These are phyloP conservation scores for Alopecurus myosuroides DNA, from an alignment of 176 grass and related monocot species.

Conservation along the genomic window DNA sequence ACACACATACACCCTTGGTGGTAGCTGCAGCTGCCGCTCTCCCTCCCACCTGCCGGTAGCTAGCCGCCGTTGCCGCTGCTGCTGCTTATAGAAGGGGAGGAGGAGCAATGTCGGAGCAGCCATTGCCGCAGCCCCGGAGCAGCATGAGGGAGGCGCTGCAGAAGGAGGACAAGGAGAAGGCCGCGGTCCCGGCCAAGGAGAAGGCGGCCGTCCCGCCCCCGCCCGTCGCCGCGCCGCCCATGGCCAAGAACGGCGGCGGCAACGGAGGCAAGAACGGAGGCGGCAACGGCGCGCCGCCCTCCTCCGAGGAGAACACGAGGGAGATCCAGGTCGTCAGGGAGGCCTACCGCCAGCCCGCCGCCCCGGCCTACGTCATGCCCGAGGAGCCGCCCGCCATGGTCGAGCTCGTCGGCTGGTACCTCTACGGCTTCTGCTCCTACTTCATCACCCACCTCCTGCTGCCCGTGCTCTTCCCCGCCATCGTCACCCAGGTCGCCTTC, in stretches of 20 bases:
- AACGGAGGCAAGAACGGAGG: conserved; percentile 15
- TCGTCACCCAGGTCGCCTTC: conserved; percentile 75
- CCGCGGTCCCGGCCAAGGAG: conserved; percentile 24
- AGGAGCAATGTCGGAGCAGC: conserved; percentile 58
- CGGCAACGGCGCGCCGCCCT: background rate
- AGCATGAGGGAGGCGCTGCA: conserved; percentile 79
- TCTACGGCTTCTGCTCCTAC: conserved; percentile 89
- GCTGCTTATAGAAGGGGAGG: conserved; percentile 21
- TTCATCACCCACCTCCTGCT: conserved; percentile 80
- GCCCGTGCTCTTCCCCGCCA: conserved; percentile 77
- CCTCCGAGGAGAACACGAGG: conserved; percentile 41
- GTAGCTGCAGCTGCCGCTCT: background rate
- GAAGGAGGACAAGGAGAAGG: conserved; percentile 79
- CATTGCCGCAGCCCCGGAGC: conserved; percentile 55
- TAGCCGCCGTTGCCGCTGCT: background rate
- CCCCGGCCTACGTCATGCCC: conserved; percentile 53
- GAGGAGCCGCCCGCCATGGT: conserved; percentile 64
- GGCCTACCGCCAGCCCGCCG: conserved; percentile 50
- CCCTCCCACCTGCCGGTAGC: background rate
- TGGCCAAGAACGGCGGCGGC: background rate
- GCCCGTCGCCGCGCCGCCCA: background rate
- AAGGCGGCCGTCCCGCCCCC: conserved; percentile 17
- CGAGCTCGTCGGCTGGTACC: conserved; percentile 69
- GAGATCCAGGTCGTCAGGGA: conserved; percentile 74
- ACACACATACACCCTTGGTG: background rate